Evolutionary conservation across 805 yeast species (phyloP), one percentile per base, ranked within the genome.

Genomic region (Cyberlindnera galapagoensis): DNA sequence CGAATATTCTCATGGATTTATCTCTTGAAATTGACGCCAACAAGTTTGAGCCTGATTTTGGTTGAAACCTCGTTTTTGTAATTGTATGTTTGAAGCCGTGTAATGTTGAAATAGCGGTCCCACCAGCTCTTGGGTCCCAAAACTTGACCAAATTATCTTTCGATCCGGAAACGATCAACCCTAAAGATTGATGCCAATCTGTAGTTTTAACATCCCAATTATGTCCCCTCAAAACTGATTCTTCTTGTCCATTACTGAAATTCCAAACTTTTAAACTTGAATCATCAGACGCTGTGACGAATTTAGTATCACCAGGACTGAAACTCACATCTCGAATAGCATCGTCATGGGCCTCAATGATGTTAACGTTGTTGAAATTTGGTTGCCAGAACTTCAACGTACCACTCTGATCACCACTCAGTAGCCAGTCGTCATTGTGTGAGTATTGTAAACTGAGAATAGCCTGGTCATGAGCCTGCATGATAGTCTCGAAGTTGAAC

Each of bases 161-260:
- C 1, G 97, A 92, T 0, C 97, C 99, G 42, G 88, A 74, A 0
- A 82, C 96, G 31, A 92, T 69, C 18, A 92, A 65, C 1, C 97
- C 96, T 58, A 85, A 62, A 9, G 70, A 67, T 5, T 94, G 84
- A 57, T 92, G 99, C 99, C 99, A 92, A 57, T 92, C 97, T 33
- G 94, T 84, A 34, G 88, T 76, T 54, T 92, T 92, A 15, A 92
- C 97, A 59, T 92, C 99, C 99, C 99, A 92, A 55, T 94, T 95
- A 59, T 92, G 99, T 3, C 97, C 97, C 16, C 76, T 69, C 34
- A 92, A 64, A 1, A 74, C 67, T 29, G 83, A 62, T 52, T 92
- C 99, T 46, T 85, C 92, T 37, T 71, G 64, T 22, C 92, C 92
- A 51, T 81, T 84, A 51, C 84, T 80, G 60, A 92, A 92, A 59